These are phyloP conservation scores for Pythium vanterpoolii DNA, from an alignment of 352 stramenopile genomes.

Conservation along the genomic window DNA sequence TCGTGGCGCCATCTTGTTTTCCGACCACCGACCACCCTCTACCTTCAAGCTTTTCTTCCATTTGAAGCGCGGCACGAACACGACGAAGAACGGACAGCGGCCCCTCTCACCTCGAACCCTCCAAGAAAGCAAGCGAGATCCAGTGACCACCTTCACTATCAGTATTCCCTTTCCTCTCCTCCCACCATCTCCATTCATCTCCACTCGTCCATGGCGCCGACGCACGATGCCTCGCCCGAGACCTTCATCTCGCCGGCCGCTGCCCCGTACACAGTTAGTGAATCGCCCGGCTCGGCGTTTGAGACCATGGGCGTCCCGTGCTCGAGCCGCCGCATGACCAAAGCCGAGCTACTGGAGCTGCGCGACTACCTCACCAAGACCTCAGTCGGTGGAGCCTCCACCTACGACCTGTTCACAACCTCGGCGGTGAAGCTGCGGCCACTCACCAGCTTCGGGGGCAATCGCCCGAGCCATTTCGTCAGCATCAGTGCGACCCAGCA, in stretches of 20 bases:
- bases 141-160: neutral
- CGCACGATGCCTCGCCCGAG: neutral
- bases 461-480: neutral
- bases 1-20: no score
- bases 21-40: no score
- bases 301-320: neutral
- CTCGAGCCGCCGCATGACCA: conserved; percentile 10
- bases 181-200: no score
- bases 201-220: neutral
- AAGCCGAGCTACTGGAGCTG: conserved; percentile 5
- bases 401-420: neutral
- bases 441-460: neutral
- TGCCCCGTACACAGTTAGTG: neutral
- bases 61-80: no score
- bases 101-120: no score
- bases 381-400: neutral
- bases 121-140: no score
- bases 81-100: no score
- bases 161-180: neutral
- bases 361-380: conserved; percentile 14
- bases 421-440: neutral
- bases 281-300: neutral
- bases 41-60: no score
- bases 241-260: neutral
- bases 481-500: no score